A percentile compares a stretch with the other conserved stretches of the same genome.
Evolutionary conservation across 139 green algal genomes (phyloP).

Genomic region (Chlorella sp.): DNA sequence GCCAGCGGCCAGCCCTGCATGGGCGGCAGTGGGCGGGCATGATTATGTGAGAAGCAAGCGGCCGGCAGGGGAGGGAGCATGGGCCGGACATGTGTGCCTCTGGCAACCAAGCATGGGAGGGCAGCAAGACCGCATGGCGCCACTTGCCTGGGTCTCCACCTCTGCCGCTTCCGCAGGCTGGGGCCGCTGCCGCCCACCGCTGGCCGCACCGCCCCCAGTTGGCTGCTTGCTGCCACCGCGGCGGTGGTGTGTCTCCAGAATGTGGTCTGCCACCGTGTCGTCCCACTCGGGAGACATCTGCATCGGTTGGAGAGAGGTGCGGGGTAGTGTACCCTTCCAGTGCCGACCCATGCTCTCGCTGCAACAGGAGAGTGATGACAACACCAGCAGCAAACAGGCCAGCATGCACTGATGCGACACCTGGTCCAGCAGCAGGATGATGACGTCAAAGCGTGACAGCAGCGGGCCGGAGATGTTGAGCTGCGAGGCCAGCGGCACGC

Average conservation of each 20-base stretch:
- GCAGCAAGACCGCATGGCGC: too few relatives aligned
- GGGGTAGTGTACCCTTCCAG: too few relatives aligned
- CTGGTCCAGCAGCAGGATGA: conserved; percentile 81
- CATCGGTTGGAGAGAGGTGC: conserved; percentile 30
- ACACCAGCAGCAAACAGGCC: too few relatives aligned
- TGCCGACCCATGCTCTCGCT: too few relatives aligned
- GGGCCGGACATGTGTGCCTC: too few relatives aligned
- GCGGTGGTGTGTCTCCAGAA: conserved; percentile 65
- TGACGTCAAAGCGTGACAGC: conserved; percentile 92
- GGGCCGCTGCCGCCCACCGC: not conserved
- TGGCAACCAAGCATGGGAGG: too few relatives aligned
- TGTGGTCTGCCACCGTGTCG: conserved; percentile 68
- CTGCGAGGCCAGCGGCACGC: conserved; percentile 23
- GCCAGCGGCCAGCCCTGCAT: conserved; percentile 66
- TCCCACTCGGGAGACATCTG: conserved; percentile 61
- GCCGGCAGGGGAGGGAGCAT: too few relatives aligned
- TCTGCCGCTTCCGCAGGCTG: conserved; percentile 1
- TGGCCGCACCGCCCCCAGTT: not conserved
- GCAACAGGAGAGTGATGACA: too few relatives aligned
- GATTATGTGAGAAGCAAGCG: too few relatives aligned
- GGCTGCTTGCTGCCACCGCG: not conserved
- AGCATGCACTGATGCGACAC: too few relatives aligned
- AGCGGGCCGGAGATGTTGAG: conserved; percentile 55
- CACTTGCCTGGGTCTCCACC: not conserved
- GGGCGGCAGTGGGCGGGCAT: too few relatives aligned